phyloP scores from a whole-genome alignment of 345 rosid species.

The Sisymbrium altissimum region DNA sequence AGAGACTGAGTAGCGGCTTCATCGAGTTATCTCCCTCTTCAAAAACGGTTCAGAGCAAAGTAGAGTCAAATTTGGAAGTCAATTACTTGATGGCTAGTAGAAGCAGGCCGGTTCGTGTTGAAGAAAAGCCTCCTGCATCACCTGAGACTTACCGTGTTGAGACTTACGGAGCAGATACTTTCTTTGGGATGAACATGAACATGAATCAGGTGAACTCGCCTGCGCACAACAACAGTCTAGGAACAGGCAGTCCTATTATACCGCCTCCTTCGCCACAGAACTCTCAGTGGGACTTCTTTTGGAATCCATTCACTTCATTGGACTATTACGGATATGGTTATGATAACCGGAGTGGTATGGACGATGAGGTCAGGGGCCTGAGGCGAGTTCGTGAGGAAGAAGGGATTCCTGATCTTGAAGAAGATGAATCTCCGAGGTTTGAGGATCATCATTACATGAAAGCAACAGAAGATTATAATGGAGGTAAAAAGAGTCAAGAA shows the following conservation, averaged over 20 bases:
- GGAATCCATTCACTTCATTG: conserved; percentile 90
- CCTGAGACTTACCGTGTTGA: conserved; percentile 65
- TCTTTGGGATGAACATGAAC: conserved; percentile 46
- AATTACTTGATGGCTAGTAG: conserved; percentile 64
- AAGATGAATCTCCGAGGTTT: conserved; percentile 48
- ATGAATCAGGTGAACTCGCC: neutral
- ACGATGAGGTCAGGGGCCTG: conserved; percentile 63
- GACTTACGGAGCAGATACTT: conserved; percentile 47
- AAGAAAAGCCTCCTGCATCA: conserved; percentile 76
- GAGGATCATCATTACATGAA: conserved; percentile 18
- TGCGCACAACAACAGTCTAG: neutral
- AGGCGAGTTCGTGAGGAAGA: conserved; percentile 88
- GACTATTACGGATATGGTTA: conserved; percentile 64
- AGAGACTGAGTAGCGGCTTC: conserved; percentile 47
- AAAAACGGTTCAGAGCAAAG: conserved; percentile 36
- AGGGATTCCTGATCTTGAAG: conserved; percentile 85
- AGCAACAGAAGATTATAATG: conserved; percentile 23
- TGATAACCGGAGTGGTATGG: conserved; percentile 42
- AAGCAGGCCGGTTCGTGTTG: conserved; percentile 58
- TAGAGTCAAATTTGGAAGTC: conserved; percentile 44
- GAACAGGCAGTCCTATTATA: conserved; percentile 40
- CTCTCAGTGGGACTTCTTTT: conserved; percentile 91
- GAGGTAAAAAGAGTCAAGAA: conserved; percentile 41
- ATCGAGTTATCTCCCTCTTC: conserved; percentile 51
- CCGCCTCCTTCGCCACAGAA: conserved; percentile 78